phyloP scores from a whole-genome alignment of 2,329 filamentous ascomycete species.

The Ascochyta fabae region DNA sequence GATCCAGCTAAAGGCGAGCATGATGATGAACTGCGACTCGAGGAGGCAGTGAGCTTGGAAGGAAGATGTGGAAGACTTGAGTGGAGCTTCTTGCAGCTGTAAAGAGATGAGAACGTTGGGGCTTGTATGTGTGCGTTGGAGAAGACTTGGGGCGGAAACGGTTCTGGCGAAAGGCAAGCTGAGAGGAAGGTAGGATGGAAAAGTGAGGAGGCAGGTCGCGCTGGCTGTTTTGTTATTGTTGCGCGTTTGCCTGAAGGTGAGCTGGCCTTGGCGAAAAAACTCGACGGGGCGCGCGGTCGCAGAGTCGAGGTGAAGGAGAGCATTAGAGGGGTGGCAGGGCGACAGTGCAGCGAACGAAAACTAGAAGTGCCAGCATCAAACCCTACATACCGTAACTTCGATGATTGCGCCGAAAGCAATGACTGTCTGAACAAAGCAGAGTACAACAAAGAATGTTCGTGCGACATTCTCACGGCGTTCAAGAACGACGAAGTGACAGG shows the following conservation, averaged over 20 bases:
- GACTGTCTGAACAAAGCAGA: background rate
- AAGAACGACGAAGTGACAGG: too few relatives aligned
- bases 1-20: background rate
- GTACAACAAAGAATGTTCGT: too few relatives aligned
- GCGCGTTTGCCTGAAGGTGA: background rate
- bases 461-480: too few relatives aligned
- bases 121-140: too few relatives aligned
- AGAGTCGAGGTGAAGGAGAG: background rate
- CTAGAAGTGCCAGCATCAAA: background rate
- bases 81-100: background rate
- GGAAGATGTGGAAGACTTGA: too few relatives aligned
- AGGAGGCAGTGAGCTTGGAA: too few relatives aligned
- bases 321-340: background rate
- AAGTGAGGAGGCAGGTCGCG: background rate
- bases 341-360: background rate
- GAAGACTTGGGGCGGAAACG: too few relatives aligned
- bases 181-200: background rate
- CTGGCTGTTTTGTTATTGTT: background rate
- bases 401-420: too few relatives aligned
- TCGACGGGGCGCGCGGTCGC: background rate
- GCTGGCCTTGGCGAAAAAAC: background rate
- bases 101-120: background rate
- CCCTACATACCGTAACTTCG: too few relatives aligned
- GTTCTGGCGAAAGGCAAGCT: too few relatives aligned
- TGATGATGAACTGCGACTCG: background rate